Evolutionary conservation across 345 rosid species (phyloP).

Genomic region (Dipteronia dyeriana): DNA sequence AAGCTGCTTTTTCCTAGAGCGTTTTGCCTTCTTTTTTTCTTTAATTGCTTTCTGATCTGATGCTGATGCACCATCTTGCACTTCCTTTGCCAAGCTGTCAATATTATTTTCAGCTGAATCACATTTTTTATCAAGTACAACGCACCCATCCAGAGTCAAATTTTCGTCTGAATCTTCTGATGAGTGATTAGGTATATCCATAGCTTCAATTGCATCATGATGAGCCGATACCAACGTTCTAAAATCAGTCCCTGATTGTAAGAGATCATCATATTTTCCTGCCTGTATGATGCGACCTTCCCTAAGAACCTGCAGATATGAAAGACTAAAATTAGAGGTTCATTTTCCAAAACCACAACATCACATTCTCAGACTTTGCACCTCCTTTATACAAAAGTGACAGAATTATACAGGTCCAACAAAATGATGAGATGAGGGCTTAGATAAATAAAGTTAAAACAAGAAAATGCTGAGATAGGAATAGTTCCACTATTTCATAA

Average conservation of each 20-base stretch:
- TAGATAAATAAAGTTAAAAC: conserved; percentile 6
- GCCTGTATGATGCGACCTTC: conserved; percentile 94
- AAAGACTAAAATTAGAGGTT: conserved; percentile 9
- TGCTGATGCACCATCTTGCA: conserved; percentile 73
- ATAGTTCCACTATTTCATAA: neutral
- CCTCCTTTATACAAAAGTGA: neutral
- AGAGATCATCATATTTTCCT: conserved; percentile 94
- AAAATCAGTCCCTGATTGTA: conserved; percentile 98
- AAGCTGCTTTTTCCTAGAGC: conserved; percentile 88
- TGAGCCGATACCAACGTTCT: conserved; percentile 92
- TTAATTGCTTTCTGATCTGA: conserved; percentile 79
- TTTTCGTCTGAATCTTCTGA: conserved; percentile 91
- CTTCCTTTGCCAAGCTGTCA: conserved; percentile 81
- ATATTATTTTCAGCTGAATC: conserved; percentile 55
- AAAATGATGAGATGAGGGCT: conserved; percentile 9
- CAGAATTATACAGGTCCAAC: neutral
- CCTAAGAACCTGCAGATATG: conserved; percentile 74
- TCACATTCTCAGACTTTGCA: conserved; percentile 1
- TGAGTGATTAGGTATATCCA: conserved; percentile 85
- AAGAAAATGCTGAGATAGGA: neutral
- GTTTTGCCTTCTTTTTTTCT: conserved; percentile 89
- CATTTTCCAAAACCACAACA: conserved; percentile 1
- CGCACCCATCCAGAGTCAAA: conserved; percentile 40
- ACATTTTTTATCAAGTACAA: conserved; percentile 47
- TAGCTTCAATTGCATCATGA: conserved; percentile 95